A percentile compares a stretch with the other conserved stretches of the same genome.
These are phyloP conservation scores for Pulicaria dysenterica DNA, from an alignment of 129 eudicot genomes.

Conservation along the genomic window DNA sequence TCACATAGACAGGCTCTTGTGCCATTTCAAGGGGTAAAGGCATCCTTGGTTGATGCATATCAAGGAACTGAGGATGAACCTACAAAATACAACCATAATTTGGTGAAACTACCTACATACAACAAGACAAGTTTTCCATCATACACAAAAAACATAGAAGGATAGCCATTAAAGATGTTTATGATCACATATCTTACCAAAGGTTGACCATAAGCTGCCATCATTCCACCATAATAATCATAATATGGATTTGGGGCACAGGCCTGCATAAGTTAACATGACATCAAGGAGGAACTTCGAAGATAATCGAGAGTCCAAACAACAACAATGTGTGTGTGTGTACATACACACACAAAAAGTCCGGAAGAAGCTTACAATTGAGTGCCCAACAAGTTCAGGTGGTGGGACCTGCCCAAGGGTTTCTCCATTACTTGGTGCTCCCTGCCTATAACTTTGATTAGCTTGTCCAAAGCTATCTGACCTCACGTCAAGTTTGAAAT, in stretches of 20 bases:
- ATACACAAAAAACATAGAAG: neutral
- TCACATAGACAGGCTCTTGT: slow-evolving; percentile 66
- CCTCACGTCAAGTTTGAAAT: slow-evolving; percentile 20
- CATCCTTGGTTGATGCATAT: slow-evolving; percentile 43
- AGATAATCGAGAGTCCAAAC: neutral
- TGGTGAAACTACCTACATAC: slow-evolving; percentile 8
- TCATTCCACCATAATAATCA: slow-evolving; percentile 74
- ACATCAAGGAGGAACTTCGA: slow-evolving; percentile 5
- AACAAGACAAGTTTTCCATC: neutral
- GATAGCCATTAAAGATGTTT: slow-evolving; percentile 1
- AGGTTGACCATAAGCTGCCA: slow-evolving; percentile 86
- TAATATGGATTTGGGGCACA: slow-evolving; percentile 71
- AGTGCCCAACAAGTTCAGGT: slow-evolving; percentile 78
- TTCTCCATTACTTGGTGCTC: slow-evolving; percentile 44
- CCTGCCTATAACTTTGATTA: slow-evolving; percentile 46
- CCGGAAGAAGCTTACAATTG: slow-evolving; percentile 55
- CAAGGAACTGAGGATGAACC: slow-evolving; percentile 69
- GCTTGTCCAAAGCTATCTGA: slow-evolving; percentile 49
- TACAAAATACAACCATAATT: slow-evolving; percentile 20
- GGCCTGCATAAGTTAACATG: slow-evolving; percentile 47
- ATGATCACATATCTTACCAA: slow-evolving; percentile 49
- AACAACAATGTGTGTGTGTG: neutral
- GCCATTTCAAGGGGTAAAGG: slow-evolving; percentile 55
- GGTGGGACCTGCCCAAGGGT: slow-evolving; percentile 59
- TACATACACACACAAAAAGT: neutral